A percentile compares a stretch with the other conserved stretches of the same genome.
Evolutionary conservation across 352 stramenopile genomes (phyloP).

Genomic region (Globisporangium spinosum): DNA sequence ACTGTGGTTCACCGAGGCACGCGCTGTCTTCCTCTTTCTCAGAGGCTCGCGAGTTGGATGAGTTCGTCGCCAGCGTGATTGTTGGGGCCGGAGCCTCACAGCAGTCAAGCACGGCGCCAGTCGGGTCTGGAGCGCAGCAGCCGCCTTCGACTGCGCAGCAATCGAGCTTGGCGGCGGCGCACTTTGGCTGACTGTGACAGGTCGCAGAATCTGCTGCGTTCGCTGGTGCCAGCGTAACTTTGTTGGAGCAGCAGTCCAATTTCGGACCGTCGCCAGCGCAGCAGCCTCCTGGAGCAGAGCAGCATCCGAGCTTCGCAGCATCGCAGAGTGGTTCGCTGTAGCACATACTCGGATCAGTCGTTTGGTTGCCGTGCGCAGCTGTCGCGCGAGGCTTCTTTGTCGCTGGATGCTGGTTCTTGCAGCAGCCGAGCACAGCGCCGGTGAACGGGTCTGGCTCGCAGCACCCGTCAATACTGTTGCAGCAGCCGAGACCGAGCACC

Average conservation of each 20-base stretch:
- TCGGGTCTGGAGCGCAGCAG: conserved; percentile 37
- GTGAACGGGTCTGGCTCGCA: conserved; percentile 51
- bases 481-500: conserved; percentile 54
- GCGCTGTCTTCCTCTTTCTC: neutral
- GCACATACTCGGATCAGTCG: conserved; percentile 22
- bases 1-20: conserved; percentile 14
- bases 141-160: conserved; percentile 33
- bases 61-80: neutral
- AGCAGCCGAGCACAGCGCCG: conserved; percentile 52
- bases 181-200: conserved; percentile 36
- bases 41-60: neutral
- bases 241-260: conserved; percentile 36
- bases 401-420: conserved; percentile 49
- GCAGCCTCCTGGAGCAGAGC: conserved; percentile 35
- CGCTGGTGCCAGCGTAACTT: conserved; percentile 10
- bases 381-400: conserved; percentile 28
- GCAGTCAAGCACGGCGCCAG: conserved; percentile 25
- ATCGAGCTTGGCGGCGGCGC: conserved; percentile 26
- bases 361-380: conserved; percentile 10
- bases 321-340: conserved; percentile 38
- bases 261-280: conserved; percentile 32
- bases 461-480: conserved; percentile 68
- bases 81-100: conserved; percentile 16
- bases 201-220: conserved; percentile 7
- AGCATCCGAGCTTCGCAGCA: conserved; percentile 45